A percentile compares a stretch with the other conserved stretches of the same genome.
These are phyloP conservation scores for Immersiporthe knoxdaviesiana DNA, from an alignment of 2,329 filamentous ascomycete species.

Conservation along the genomic window DNA sequence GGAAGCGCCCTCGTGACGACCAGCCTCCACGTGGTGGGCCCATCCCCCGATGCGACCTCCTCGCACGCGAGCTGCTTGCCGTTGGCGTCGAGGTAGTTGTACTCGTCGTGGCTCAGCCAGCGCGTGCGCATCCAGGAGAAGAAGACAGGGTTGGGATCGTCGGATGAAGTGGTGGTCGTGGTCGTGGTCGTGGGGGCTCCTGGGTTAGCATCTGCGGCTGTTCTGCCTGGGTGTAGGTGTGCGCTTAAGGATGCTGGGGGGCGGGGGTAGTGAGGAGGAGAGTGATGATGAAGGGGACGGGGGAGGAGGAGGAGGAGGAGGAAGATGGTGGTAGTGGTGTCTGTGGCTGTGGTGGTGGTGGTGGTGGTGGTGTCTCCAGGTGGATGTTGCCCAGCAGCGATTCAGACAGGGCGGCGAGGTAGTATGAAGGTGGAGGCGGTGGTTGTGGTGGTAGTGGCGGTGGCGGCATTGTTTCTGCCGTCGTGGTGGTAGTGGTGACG, in stretches of 20 bases:
- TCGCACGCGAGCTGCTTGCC: slow-evolving; percentile 11
- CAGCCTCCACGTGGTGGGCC: neutral
- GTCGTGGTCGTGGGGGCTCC: no score
- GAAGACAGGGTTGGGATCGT: neutral
- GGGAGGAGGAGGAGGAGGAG: neutral
- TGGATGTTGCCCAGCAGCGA: slow-evolving; percentile 6
- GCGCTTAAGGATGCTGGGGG: neutral
- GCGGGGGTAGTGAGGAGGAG: neutral
- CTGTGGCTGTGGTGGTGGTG: neutral
- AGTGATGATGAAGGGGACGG: neutral
- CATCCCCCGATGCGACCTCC: neutral
- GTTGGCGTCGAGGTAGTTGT: slow-evolving; percentile 9
- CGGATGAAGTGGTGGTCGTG: no score
- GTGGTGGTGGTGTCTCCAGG: neutral
- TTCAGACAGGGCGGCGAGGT: neutral
- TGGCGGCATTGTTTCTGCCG: neutral
- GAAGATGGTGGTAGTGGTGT: neutral
- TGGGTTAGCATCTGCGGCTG: neutral
- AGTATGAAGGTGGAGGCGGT: neutral
- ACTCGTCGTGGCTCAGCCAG: slow-evolving; percentile 8
- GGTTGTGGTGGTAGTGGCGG: neutral
- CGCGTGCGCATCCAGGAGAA: slow-evolving; percentile 8
- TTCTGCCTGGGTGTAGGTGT: neutral
- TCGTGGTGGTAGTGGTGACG: neutral
- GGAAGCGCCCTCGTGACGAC: slow-evolving; percentile 7